A percentile compares a stretch with the other conserved stretches of the same genome.
phyloP scores from a whole-genome alignment of 202 grass and related monocot genomes.

The Zizania palustris region DNA sequence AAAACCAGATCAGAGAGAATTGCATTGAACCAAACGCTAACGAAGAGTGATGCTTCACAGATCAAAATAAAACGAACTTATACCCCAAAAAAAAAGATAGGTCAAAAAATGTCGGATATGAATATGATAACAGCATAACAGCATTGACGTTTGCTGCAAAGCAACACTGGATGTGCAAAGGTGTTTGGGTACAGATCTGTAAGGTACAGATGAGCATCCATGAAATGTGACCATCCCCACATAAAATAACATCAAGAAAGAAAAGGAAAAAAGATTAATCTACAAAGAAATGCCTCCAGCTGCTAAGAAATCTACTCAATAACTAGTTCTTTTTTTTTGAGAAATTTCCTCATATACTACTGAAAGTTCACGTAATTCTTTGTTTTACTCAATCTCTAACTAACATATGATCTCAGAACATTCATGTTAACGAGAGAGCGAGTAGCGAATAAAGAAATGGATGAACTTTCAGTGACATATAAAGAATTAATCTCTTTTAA shows the following conservation, averaged over 20 bases:
- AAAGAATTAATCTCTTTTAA: not conserved
- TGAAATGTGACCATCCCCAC: constrained; percentile 11
- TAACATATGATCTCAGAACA: too few species aligned
- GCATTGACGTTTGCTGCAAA: not conserved
- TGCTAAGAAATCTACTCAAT: constrained; percentile 30
- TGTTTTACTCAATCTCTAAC: too few species aligned
- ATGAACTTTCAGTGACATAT: too few species aligned
- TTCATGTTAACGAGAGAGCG: too few species aligned
- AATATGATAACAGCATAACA: constrained; percentile 7
- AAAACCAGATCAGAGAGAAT: constrained; percentile 17
- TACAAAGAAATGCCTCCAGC: constrained; percentile 48
- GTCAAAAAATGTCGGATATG: not conserved
- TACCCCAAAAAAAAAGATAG: not conserved
- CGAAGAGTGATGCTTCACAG: constrained; percentile 21
- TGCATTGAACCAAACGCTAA: constrained; percentile 22
- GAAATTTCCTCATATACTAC: too few species aligned
- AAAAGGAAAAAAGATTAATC: constrained; percentile 35
- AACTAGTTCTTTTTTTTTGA: constrained; percentile 16
- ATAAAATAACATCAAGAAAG: constrained; percentile 26
- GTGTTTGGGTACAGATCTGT: constrained; percentile 25
- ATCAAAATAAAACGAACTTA: not conserved
- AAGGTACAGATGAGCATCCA: constrained; percentile 35
- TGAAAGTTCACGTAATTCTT: too few species aligned
- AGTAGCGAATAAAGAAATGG: too few species aligned
- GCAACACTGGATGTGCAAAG: not conserved